Evolutionary conservation across 768 basidiomycete species (phyloP), one percentile per base, ranked within the genome.

Genomic region (Rhodotorula paludigena): DNA sequence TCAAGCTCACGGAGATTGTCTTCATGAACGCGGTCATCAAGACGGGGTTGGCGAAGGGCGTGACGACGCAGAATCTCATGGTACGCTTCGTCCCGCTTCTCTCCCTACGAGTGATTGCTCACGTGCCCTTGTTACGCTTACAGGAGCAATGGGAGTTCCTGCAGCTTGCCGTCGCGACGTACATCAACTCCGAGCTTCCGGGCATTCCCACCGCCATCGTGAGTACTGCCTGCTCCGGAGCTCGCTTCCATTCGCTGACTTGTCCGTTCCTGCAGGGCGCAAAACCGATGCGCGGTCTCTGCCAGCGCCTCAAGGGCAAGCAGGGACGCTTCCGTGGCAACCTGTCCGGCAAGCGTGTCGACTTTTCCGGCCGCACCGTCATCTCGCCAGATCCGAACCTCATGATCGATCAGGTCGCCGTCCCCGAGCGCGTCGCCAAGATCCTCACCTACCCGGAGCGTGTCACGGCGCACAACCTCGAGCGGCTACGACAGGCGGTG

Each of bases 311-410:
- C 57, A 99, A 99, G 80, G 96, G 96, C 44, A 99, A 99, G 77
- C 94, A 98, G 78, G 96, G 96, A 74, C 92, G 96, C 54, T 98
- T 99, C 80, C 85, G 96, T 77, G 96, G 96, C 30, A 99, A 99
- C 77, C 83, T 99, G 14, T 97, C 93, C 0, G 96, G 96, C 69
- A 99, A 99, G 79, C 92, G 96, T 78, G 96, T 99, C 71, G 96
- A 99, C 77, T 98, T 98, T 77, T 97, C 93, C 0, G 94, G 87
- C 10, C 89, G 96, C 74, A 99, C 96, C 12, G 96, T 99, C 78
- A 99, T 99, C 76, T 94, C 92, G 3, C 96, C 96, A 2, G 96
- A 99, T 78, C 96, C 96, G n/a, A 99, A 98, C 77, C 81, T 99
- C 71, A 87, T 91, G 57, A 96, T 99, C 76, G 96, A 99, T 77